Evolutionary conservation across 108 stramenopile species (phyloP).

Genomic region (Skeletonema grethae): DNA sequence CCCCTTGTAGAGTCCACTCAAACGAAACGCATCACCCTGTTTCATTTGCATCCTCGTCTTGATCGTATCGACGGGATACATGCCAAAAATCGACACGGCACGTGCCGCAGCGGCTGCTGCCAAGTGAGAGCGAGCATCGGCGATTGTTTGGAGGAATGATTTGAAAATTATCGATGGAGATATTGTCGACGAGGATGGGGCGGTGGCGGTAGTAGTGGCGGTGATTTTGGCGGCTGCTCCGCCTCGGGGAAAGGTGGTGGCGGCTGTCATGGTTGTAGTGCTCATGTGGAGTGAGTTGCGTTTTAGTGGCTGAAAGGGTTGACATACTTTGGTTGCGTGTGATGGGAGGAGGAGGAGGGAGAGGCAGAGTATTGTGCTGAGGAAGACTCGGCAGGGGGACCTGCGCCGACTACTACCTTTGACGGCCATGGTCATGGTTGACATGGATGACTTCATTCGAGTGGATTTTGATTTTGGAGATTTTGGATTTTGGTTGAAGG

Average conservation of each 20-base stretch:
- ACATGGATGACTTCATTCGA: no score
- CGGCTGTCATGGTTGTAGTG: neutral
- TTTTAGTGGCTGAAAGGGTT: neutral
- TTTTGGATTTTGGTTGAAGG: no score
- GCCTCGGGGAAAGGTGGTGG: constrained; percentile 6
- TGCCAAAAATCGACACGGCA: constrained; percentile 65
- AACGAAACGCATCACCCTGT: constrained; percentile 56
- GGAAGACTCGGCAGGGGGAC: neutral
- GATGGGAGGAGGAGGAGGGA: constrained; percentile 1
- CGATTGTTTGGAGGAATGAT: constrained; percentile 51
- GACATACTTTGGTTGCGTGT: constrained; percentile 3
- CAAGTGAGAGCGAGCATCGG: constrained; percentile 58
- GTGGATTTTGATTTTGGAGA: no score
- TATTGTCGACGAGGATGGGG: neutral
- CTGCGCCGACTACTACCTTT: neutral
- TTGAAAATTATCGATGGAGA: neutral
- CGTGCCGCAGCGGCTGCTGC: constrained; percentile 73
- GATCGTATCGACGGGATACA: constrained; percentile 86
- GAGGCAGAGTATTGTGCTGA: constrained; percentile 2
- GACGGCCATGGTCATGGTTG: constrained; percentile 2
- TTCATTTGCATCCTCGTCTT: constrained; percentile 89
- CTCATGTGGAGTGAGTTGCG: neutral
- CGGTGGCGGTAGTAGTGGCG: neutral
- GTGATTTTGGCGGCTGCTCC: constrained; percentile 16
- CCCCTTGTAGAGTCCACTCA: constrained; percentile 63